phyloP scores from a whole-genome alignment of 1,284 basidiomycete genomes.

The Boletus semigastroideus region DNA sequence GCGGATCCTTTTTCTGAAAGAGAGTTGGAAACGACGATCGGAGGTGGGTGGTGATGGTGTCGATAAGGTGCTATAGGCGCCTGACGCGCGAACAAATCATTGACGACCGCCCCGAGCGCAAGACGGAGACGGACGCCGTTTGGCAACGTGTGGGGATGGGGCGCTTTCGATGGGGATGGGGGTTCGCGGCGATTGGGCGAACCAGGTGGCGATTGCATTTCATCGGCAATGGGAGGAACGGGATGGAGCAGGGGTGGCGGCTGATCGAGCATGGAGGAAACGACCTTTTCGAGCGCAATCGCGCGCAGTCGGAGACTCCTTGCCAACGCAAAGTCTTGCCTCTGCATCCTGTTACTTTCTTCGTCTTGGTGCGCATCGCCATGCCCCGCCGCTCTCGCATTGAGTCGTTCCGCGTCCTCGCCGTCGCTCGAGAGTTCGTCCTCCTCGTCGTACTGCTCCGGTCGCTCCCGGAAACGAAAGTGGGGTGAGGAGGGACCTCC shows the following conservation, averaged over 20 bases:
- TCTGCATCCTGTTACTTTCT: slow-evolving; percentile 54
- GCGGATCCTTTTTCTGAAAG: slow-evolving; percentile 27
- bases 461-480: slow-evolving; percentile 59
- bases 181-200: slow-evolving; percentile 41
- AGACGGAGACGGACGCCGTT: slow-evolving; percentile 78
- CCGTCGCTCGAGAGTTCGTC: slow-evolving; percentile 64
- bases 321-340: slow-evolving; percentile 62
- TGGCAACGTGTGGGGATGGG: slow-evolving; percentile 62
- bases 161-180: slow-evolving; percentile 26
- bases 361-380: slow-evolving; percentile 53
- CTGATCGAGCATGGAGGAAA: slow-evolving; percentile 75
- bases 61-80: slow-evolving; percentile 54
- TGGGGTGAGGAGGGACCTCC: slow-evolving; percentile 59
- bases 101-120: slow-evolving; percentile 68
- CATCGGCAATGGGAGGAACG: slow-evolving; percentile 43
- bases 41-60: slow-evolving; percentile 39
- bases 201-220: slow-evolving; percentile 47
- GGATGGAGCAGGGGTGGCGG: slow-evolving; percentile 58
- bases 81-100: slow-evolving; percentile 75
- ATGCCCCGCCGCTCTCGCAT: slow-evolving; percentile 51
- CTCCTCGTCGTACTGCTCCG: slow-evolving; percentile 72
- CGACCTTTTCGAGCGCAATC: slow-evolving; percentile 76
- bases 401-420: slow-evolving; percentile 54
- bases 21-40: slow-evolving; percentile 28
- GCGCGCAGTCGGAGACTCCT: slow-evolving; percentile 63